Percentiles rank a stretch among this genome's conserved stretches.
phyloP scores from a whole-genome alignment of 1,284 basidiomycete species.

The Leccinum ponderosum region DNA sequence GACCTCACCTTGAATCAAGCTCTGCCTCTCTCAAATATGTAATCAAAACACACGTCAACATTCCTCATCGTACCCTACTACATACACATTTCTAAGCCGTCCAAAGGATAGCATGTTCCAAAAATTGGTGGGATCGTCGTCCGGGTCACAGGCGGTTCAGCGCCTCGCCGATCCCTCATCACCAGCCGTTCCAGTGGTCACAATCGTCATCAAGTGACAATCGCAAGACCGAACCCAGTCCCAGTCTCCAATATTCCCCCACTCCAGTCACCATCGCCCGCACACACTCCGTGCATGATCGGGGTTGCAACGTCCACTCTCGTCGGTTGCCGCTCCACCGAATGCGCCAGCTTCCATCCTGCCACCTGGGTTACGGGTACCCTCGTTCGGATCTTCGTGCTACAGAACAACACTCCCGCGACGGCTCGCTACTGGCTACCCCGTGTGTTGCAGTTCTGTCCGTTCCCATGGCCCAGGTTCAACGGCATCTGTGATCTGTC shows the following conservation, averaged over 20 bases:
- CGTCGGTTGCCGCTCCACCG: slow-evolving; percentile 28
- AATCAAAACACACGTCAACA: slow-evolving; percentile 31
- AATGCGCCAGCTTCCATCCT: slow-evolving; percentile 1
- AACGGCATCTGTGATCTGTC: slow-evolving; percentile 10
- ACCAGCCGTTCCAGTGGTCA: slow-evolving; percentile 23
- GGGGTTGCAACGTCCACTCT: slow-evolving; percentile 25
- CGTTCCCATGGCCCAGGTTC: slow-evolving; percentile 19
- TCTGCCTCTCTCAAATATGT: not conserved
- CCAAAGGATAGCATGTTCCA: slow-evolving; percentile 30
- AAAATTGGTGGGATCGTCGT: slow-evolving; percentile 29
- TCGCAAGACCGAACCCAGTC: slow-evolving; percentile 15
- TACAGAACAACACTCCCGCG: slow-evolving; percentile 2
- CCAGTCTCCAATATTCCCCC: slow-evolving; percentile 39
- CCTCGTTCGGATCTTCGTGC: slow-evolving; percentile 4
- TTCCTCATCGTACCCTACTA: not conserved
- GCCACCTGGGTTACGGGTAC: slow-evolving; percentile 25
- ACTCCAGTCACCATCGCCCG: slow-evolving; percentile 23
- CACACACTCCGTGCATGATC: slow-evolving; percentile 23
- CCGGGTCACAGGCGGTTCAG: slow-evolving; percentile 32
- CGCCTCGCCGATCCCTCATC: slow-evolving; percentile 29
- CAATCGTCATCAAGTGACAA: slow-evolving; percentile 12
- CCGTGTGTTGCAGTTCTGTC: slow-evolving; percentile 17
- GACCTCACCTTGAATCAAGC: not conserved
- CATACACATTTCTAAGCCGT: slow-evolving; percentile 14
- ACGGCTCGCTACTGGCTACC: slow-evolving; percentile 22